These are phyloP conservation scores for Botrytis deweyae DNA, from an alignment of 2,329 filamentous ascomycete species.

Conservation along the genomic window DNA sequence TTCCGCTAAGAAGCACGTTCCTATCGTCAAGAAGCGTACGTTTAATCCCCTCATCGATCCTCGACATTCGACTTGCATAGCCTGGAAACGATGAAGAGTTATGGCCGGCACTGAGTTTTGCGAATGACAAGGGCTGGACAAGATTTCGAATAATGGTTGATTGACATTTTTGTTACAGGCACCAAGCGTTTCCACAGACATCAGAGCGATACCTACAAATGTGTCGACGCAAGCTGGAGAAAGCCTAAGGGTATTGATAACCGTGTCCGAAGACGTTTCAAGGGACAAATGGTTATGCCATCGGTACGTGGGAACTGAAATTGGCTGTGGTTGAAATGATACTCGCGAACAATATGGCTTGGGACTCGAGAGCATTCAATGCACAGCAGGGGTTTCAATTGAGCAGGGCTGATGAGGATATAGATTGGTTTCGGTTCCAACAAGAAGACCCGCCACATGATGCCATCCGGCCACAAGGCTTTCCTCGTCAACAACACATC, in stretches of 20 bases:
- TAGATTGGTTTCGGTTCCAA: constrained; percentile 99
- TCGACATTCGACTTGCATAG: constrained; percentile 11
- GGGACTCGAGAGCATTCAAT: constrained; percentile 19
- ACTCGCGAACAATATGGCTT: not conserved
- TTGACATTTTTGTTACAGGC: constrained; percentile 54
- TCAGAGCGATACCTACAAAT: constrained; percentile 96
- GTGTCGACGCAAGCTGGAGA: constrained; percentile 88
- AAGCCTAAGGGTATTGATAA: constrained; percentile 99
- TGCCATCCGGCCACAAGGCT: constrained; percentile 98
- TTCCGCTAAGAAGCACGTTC: constrained; percentile 98
- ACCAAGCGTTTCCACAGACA: constrained; percentile 95
- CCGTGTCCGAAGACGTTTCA: constrained; percentile 95
- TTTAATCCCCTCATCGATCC: constrained; percentile 41
- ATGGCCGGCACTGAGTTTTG: not conserved
- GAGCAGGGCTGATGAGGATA: constrained; percentile 32
- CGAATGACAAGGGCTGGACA: not conserved
- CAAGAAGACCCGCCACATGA: constrained; percentile 99
- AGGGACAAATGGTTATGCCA: constrained; percentile 93
- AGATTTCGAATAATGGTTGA: not conserved
- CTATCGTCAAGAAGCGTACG: constrained; percentile 99
- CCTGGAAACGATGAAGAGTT: not conserved
- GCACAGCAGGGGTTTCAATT: not conserved
- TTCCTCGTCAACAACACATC: constrained; percentile 98
- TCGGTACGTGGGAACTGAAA: constrained; percentile 68
- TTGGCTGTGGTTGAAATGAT: not conserved